These are phyloP conservation scores for Xylaria bambusicola DNA, from an alignment of 495 filamentous ascomycete species.

Conservation along the genomic window DNA sequence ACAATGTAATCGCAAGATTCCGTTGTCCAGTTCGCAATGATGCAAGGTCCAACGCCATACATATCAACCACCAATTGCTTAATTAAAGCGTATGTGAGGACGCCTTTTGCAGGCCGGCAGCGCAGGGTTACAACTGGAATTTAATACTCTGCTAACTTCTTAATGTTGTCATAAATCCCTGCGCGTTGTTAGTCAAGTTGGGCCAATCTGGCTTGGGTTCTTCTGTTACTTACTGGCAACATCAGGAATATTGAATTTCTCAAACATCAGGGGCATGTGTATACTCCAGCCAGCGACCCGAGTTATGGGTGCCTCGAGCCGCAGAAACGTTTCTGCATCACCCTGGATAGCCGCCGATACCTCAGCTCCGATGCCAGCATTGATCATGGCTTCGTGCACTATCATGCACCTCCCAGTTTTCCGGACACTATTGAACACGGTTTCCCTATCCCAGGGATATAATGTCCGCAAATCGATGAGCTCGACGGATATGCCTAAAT, in stretches of 20 bases:
- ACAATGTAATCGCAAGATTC: background rate
- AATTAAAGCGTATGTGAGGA: too few species aligned
- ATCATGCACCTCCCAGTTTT: slow-evolving; percentile 91
- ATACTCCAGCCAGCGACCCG: slow-evolving; percentile 91
- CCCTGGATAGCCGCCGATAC: slow-evolving; percentile 92
- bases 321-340: slow-evolving; percentile 73
- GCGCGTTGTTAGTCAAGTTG: slow-evolving; percentile 26
- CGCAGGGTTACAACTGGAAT: background rate
- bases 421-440: slow-evolving; percentile 77
- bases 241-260: slow-evolving; percentile 88
- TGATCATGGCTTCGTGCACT: slow-evolving; percentile 95
- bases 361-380: slow-evolving; percentile 91
- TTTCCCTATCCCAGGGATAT: slow-evolving; percentile 92
- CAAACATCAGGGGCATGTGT: slow-evolving; percentile 79
- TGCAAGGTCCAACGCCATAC: background rate
- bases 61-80: too few species aligned
- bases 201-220: background rate
- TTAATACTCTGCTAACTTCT: slow-evolving; percentile 48
- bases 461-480: slow-evolving; percentile 90
- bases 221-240: slow-evolving; percentile 72
- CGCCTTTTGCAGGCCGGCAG: background rate
- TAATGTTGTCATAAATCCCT: slow-evolving; percentile 59
- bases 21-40: background rate
- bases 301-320: slow-evolving; percentile 88
- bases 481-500: slow-evolving; percentile 78